phyloP scores from a whole-genome alignment of 2,329 filamentous ascomycete species.

The Penicillium psychrosexuale region DNA sequence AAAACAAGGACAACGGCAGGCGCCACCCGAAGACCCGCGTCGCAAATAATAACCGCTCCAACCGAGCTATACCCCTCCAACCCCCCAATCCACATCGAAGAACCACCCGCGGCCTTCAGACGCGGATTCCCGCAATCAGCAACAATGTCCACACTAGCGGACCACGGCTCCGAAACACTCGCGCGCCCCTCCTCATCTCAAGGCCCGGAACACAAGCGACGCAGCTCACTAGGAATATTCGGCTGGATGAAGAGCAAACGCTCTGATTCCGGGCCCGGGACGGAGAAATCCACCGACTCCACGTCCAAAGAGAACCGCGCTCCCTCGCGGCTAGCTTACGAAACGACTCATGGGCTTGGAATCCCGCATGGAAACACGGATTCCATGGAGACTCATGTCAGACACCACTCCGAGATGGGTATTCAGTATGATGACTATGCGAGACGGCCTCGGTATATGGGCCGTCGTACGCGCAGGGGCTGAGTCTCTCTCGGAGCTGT shows the following conservation, averaged over 20 bases:
- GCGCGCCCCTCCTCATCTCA: conserved; percentile 29
- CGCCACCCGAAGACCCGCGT: conserved; percentile 11
- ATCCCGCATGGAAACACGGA: conserved; percentile 12
- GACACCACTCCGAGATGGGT: conserved; percentile 12
- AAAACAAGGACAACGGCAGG: conserved; percentile 27
- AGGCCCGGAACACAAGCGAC: conserved; percentile 35
- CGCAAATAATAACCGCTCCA: conserved; percentile 14
- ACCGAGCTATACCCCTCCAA: conserved; percentile 17
- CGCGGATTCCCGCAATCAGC: conserved; percentile 28
- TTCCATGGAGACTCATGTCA: conserved; percentile 12
- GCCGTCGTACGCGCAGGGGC: conserved; percentile 27
- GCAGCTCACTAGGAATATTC: conserved; percentile 38
- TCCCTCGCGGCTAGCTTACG: conserved; percentile 16
- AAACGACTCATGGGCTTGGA: conserved; percentile 9
- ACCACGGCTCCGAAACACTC: conserved; percentile 16
- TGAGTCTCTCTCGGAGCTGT: conserved; percentile 3
- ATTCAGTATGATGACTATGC: conserved; percentile 13
- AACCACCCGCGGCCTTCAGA: conserved; percentile 4
- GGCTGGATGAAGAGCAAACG: conserved; percentile 42
- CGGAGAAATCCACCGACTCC: conserved; percentile 6
- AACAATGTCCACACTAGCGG: conserved; percentile 21
- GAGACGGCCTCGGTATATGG: conserved; percentile 32
- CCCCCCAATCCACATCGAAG: conserved; percentile 14
- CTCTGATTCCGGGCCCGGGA: conserved; percentile 11
- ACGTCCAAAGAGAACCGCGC: conserved; percentile 13